A percentile compares a stretch with the other conserved stretches of the same genome.
Conservation (phyloP, 805 yeast species). For the Cyberlindnera maritima region DNA sequence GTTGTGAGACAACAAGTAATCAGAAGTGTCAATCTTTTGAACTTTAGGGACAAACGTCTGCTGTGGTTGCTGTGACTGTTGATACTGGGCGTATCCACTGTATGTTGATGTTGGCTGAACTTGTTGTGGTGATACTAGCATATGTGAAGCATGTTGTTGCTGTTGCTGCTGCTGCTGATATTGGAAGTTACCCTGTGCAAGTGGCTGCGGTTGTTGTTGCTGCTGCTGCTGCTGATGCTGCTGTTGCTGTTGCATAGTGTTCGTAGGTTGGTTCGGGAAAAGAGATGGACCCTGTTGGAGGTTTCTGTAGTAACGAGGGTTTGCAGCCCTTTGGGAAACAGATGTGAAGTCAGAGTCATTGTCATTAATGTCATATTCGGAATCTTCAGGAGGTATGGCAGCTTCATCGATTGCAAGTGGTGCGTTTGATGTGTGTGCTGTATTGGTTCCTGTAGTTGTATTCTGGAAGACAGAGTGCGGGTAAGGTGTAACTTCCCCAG, state of each 20-base stretch:
- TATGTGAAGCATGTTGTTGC: not conserved
- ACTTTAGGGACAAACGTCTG: conserved; percentile 4
- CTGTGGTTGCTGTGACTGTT: conserved; percentile 7
- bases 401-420: not conserved
- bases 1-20: conserved; percentile 42
- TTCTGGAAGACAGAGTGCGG: conserved; percentile 8
- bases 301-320: conserved; percentile 50
- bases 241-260: not conserved
- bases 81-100: conserved; percentile 4
- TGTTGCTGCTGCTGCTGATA: not conserved
- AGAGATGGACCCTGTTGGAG: conserved; percentile 28
- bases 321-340: conserved; percentile 73
- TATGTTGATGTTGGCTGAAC: not conserved
- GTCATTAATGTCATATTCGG: conserved; percentile 25
- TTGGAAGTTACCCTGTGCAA: not conserved
- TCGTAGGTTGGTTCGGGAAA: conserved; percentile 15
- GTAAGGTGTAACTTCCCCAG: conserved; percentile 4
- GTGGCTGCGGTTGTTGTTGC: not conserved
- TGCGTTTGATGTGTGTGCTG: not conserved
- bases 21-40: conserved; percentile 32
- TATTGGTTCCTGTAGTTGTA: not conserved
- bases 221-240: not conserved
- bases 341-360: conserved; percentile 67
- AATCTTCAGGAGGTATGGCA: conserved; percentile 7
- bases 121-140: not conserved